Evolutionary conservation across 2,329 filamentous ascomycete species (phyloP).

Genomic region (Thermothelomyces thermophilus): DNA sequence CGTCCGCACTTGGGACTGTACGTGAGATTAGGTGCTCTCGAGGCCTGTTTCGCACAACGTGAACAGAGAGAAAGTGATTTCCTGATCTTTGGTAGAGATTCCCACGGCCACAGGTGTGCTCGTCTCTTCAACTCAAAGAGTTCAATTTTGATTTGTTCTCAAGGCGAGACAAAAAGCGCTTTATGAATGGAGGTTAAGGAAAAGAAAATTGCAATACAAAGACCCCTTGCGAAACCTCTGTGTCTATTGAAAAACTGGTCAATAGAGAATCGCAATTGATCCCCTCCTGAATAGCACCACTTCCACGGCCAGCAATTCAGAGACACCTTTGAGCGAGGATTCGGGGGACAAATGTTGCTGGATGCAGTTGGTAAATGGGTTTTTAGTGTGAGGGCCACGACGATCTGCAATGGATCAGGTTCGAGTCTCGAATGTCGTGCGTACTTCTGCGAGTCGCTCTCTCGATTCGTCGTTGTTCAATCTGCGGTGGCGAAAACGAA

Average conservation of each 20-base stretch:
- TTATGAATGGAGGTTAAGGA: constrained; percentile 26
- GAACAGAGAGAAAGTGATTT: constrained; percentile 18
- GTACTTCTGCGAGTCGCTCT: background rate
- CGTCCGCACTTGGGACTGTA: constrained; percentile 15
- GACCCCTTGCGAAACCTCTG: constrained; percentile 14
- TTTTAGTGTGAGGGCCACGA: background rate
- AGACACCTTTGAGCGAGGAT: constrained; percentile 18
- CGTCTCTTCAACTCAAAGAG: constrained; percentile 31
- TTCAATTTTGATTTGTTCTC: constrained; percentile 49
- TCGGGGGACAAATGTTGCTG: background rate
- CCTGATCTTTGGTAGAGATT: constrained; percentile 21
- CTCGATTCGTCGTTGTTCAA: constrained; percentile 5
- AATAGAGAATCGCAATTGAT: constrained; percentile 23
- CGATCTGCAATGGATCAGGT: constrained; percentile 6
- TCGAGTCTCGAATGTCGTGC: background rate
- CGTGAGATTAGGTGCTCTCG: constrained; percentile 11
- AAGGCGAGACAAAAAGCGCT: constrained; percentile 31
- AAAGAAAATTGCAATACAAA: constrained; percentile 31
- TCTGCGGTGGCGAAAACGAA: background rate
- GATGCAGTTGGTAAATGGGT: background rate
- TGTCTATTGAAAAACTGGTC: constrained; percentile 17
- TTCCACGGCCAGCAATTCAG: constrained; percentile 24
- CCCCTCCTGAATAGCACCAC: constrained; percentile 26
- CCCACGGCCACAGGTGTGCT: constrained; percentile 23
- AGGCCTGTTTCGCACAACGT: constrained; percentile 20